Percentiles rank a stretch among this genome's conserved stretches.
Conservation (phyloP, 1,139 yeast species). For the Hanseniaspora sp. region DNA sequence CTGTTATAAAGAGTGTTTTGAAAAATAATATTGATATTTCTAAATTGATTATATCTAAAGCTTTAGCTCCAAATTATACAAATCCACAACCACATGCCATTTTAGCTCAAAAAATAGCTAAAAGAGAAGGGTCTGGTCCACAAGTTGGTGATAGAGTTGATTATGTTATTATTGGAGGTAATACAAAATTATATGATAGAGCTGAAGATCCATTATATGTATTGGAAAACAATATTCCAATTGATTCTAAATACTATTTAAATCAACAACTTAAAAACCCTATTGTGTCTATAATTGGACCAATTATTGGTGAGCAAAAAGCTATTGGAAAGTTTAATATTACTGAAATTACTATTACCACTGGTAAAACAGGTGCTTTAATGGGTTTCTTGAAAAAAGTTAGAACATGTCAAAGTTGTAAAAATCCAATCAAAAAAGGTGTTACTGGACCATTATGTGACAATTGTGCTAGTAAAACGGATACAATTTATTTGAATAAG, state of each 20-base stretch:
- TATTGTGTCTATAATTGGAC: slow-evolving; percentile 83
- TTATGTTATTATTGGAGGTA: slow-evolving; percentile 80
- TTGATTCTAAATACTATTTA: slow-evolving; percentile 87
- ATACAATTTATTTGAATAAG: slow-evolving; percentile 67
- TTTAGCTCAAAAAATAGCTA: slow-evolving; percentile 87
- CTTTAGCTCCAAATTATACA: slow-evolving; percentile 82
- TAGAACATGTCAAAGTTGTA: slow-evolving; percentile 80
- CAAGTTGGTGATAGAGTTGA: slow-evolving; percentile 97
- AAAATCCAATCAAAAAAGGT: slow-evolving; percentile 57
- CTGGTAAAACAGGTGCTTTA: slow-evolving; percentile 62
- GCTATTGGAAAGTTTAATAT: slow-evolving; percentile 68
- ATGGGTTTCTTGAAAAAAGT: slow-evolving; percentile 88
- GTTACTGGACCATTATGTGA: slow-evolving; percentile 73
- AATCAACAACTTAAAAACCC: slow-evolving; percentile 93
- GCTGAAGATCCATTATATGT: slow-evolving; percentile 95
- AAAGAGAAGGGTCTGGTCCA: slow-evolving; percentile 96
- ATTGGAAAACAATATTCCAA: slow-evolving; percentile 80
- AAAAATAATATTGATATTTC: slow-evolving; percentile 90
- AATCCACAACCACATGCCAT: slow-evolving; percentile 97
- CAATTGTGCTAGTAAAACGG: slow-evolving; percentile 65
- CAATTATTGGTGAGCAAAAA: slow-evolving; percentile 76
- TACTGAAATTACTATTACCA: slow-evolving; percentile 36
- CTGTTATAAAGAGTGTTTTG: slow-evolving; percentile 76
- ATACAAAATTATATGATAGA: slow-evolving; percentile 84
- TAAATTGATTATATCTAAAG: slow-evolving; percentile 86